These are phyloP conservation scores for Boletus vermiculosoides DNA, from an alignment of 768 basidiomycete species.

Conservation along the genomic window DNA sequence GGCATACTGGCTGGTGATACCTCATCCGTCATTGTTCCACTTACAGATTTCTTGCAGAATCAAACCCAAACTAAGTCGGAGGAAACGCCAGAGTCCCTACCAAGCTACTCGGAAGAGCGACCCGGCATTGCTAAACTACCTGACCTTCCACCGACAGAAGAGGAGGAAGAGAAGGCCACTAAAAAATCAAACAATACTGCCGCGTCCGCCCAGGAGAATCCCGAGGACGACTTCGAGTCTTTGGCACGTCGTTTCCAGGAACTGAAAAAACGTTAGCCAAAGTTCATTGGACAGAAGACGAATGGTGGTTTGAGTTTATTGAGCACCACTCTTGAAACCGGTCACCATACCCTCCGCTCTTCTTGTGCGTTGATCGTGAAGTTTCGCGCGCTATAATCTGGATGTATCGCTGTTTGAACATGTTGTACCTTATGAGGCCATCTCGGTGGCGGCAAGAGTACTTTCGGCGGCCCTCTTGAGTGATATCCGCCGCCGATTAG, in stretches of 20 bases:
- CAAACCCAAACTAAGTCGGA: constrained; percentile 1
- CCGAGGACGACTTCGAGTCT: constrained; percentile 71
- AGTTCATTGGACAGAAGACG: not conserved
- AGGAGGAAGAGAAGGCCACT: constrained; percentile 35
- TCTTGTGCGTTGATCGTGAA: constrained; percentile 4
- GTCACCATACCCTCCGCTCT: constrained; percentile 2
- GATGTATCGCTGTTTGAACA: constrained; percentile 7
- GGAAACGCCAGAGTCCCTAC: constrained; percentile 21
- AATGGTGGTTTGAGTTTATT: constrained; percentile 1
- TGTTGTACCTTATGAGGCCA: constrained; percentile 5
- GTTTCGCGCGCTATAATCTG: constrained; percentile 10
- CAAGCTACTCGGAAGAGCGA: constrained; percentile 28
- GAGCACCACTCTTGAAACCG: constrained; percentile 3
- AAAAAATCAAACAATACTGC: constrained; percentile 2
- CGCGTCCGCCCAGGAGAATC: constrained; percentile 17
- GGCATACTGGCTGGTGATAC: constrained; percentile 41
- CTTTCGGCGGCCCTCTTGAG: not conserved
- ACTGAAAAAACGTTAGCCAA: constrained; percentile 71
- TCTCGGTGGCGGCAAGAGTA: not conserved
- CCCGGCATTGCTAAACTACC: constrained; percentile 41
- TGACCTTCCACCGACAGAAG: constrained; percentile 51
- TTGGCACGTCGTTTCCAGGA: constrained; percentile 81
- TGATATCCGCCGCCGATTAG: constrained; percentile 20
- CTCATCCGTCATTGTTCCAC: not conserved
- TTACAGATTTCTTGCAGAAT: constrained; percentile 11